phyloP scores from a whole-genome alignment of 495 filamentous ascomycete genomes.

The Xylaria longipes region DNA sequence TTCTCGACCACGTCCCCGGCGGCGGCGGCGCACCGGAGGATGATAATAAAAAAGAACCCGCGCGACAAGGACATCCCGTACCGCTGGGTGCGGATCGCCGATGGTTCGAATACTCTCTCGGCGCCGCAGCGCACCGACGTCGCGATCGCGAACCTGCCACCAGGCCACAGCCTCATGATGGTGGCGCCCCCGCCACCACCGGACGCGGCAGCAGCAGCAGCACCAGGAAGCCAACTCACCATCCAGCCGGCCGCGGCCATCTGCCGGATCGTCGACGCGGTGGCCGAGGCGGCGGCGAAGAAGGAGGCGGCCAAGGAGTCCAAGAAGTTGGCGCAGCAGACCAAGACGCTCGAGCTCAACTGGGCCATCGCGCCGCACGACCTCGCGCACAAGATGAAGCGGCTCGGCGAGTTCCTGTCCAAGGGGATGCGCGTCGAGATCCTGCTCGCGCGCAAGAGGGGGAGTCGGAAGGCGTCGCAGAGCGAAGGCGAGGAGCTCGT shows the following conservation, averaged over 20 bases:
- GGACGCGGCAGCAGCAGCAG: neutral
- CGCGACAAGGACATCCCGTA: conserved; percentile 64
- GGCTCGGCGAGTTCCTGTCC: conserved; percentile 65
- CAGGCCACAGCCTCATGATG: conserved; percentile 62
- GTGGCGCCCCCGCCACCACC: conserved; percentile 48
- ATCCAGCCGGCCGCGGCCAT: conserved; percentile 51
- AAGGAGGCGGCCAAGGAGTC: conserved; percentile 36
- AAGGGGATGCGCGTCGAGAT: conserved; percentile 71
- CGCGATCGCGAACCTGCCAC: conserved; percentile 58
- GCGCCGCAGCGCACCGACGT: conserved; percentile 47
- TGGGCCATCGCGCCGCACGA: conserved; percentile 80
- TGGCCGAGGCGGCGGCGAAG: conserved; percentile 36
- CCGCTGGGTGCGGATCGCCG: conserved; percentile 60
- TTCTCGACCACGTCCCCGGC: conserved; percentile 29
- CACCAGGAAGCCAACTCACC: neutral
- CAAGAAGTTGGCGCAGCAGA: conserved; percentile 28
- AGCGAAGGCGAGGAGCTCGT: conserved; percentile 47
- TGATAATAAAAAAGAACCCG: conserved; percentile 21
- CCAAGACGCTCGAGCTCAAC: conserved; percentile 81
- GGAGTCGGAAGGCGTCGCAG: conserved; percentile 38
- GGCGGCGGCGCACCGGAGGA: conserved; percentile 17
- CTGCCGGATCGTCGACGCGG: conserved; percentile 68
- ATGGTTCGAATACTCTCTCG: conserved; percentile 54
- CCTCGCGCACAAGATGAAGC: conserved; percentile 63
- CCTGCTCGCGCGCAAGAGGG: conserved; percentile 55